Conservation (phyloP, 805 yeast genomes). For the Yamadazyma olivae region DNA sequence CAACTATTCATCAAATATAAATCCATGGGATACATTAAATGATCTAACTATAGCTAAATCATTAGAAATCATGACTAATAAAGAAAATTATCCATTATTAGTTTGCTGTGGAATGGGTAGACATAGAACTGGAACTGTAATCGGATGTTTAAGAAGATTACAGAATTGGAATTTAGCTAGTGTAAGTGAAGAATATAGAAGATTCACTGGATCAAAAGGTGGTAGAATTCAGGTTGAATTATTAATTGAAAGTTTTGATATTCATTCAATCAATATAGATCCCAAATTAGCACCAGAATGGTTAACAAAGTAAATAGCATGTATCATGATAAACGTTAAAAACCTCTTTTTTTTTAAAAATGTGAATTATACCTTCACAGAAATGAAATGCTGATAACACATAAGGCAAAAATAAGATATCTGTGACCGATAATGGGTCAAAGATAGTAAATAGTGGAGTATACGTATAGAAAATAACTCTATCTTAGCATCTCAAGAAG, state of each 20-base stretch:
- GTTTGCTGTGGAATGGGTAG: constrained; percentile 99
- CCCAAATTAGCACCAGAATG: constrained; percentile 16
- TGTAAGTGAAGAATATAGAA: constrained; percentile 88
- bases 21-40: constrained; percentile 95
- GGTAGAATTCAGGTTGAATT: constrained; percentile 91
- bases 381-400: too few species aligned
- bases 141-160: constrained; percentile 86
- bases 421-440: too few species aligned
- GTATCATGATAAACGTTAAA: not conserved
- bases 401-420: too few species aligned
- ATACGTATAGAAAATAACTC: too few species aligned
- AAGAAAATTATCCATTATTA: constrained; percentile 75
- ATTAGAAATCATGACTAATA: constrained; percentile 67
- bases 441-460: too few species aligned
- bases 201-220: constrained; percentile 91
- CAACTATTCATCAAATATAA: constrained; percentile 48
- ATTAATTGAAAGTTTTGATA: constrained; percentile 64
- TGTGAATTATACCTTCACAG: too few species aligned
- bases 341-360: too few species aligned
- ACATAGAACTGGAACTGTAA: constrained; percentile 94
- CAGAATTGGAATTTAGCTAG: constrained; percentile 97
- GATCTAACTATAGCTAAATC: constrained; percentile 80
- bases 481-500: too few species aligned
- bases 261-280: constrained; percentile 31
- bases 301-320: constrained; percentile 1